phyloP scores from a whole-genome alignment of 2,329 filamentous ascomycete species.

The Beauveria scarabaeidicola region DNA sequence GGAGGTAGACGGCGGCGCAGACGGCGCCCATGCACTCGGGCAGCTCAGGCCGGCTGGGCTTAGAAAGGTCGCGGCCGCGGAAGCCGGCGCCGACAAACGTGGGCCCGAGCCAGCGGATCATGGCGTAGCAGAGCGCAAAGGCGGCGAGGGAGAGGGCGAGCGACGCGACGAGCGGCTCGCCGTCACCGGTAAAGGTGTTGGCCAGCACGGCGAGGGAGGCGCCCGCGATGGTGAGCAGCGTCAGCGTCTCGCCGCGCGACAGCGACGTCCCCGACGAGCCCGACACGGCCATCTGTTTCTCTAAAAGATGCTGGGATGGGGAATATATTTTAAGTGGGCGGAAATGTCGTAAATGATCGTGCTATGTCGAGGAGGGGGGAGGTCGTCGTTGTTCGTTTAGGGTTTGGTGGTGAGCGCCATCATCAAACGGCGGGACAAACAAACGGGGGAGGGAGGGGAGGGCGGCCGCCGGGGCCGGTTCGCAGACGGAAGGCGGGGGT shows the following conservation, averaged over 20 bases:
- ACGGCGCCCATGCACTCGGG: constrained; percentile 96
- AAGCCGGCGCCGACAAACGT: constrained; percentile 83
- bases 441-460: background rate
- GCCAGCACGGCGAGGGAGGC: constrained; percentile 65
- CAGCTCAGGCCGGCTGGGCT: constrained; percentile 58
- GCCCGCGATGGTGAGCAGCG: constrained; percentile 54
- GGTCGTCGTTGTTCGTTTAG: background rate
- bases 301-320: background rate
- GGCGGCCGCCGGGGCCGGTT: background rate
- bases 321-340: background rate
- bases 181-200: constrained; percentile 77
- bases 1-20: constrained; percentile 83
- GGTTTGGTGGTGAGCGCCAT: background rate
- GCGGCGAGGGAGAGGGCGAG: constrained; percentile 78
- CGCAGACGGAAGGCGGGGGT: too few species aligned
- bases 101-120: constrained; percentile 89
- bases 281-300: constrained; percentile 2
- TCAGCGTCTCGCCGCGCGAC: constrained; percentile 43
- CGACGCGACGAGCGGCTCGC: constrained; percentile 81
- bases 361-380: background rate
- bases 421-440: background rate
- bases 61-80: constrained; percentile 84
- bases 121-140: constrained; percentile 71
- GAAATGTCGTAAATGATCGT: background rate
- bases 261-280: constrained; percentile 19